phyloP scores from a whole-genome alignment of 305 asterid genomes.

The Fraxinus paxiana region DNA sequence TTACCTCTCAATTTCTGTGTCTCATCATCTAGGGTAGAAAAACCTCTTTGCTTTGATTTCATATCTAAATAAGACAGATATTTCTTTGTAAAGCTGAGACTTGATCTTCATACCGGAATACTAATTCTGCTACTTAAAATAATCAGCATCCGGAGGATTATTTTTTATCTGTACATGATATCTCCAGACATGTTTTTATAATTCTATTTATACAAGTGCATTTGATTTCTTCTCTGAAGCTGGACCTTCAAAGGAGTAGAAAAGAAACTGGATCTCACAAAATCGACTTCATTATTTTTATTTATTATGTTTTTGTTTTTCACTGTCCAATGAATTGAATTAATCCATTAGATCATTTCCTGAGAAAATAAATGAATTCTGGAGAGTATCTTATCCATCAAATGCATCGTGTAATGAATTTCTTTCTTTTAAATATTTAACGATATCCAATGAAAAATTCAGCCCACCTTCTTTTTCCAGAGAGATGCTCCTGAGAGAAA shows the following conservation, averaged over 20 bases:
- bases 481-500: slow-evolving; percentile 42
- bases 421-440: neutral
- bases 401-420: neutral
- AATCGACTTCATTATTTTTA: no score
- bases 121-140: neutral
- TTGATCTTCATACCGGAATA: neutral
- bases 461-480: slow-evolving; percentile 39
- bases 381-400: neutral
- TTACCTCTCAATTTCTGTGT: neutral
- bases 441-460: neutral
- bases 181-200: neutral
- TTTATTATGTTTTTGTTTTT: neutral
- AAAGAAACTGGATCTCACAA: no score
- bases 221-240: neutral
- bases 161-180: neutral
- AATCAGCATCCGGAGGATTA: neutral
- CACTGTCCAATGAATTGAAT: neutral
- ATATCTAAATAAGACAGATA: neutral
- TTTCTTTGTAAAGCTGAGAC: neutral
- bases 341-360: neutral
- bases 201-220: neutral
- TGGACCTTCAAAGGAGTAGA: neutral
- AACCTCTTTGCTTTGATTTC: neutral
- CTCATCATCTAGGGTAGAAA: neutral
- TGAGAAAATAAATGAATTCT: neutral